Percentiles rank a stretch among this genome's conserved stretches.
phyloP scores from a whole-genome alignment of 2,329 filamentous ascomycete species.

The Paramyrothecium sp. region DNA sequence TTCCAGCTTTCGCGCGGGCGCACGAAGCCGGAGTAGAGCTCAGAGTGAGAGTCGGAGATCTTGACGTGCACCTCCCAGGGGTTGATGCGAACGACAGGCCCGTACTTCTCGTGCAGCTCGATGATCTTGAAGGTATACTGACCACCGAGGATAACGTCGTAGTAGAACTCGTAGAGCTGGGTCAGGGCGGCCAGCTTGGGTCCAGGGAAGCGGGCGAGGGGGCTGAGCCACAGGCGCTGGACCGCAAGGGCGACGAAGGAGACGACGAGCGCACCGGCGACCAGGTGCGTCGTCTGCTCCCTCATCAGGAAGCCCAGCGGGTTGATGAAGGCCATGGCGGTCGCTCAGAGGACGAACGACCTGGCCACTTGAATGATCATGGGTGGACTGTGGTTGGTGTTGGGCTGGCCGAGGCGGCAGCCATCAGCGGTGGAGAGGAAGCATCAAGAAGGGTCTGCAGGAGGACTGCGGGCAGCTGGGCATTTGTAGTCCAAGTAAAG shows the following conservation, averaged over 20 bases:
- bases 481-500: neutral
- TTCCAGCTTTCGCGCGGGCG: conserved; percentile 29
- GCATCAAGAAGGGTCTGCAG: neutral
- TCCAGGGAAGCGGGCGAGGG: conserved; percentile 35
- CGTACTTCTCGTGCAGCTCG: conserved; percentile 40
- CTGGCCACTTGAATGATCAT: conserved; percentile 6
- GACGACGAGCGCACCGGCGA: conserved; percentile 22
- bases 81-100: conserved; percentile 37
- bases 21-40: conserved; percentile 31
- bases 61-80: conserved; percentile 38
- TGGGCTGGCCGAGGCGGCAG: neutral
- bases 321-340: conserved; percentile 21
- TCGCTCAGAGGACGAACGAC: conserved; percentile 21
- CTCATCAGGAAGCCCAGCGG: conserved; percentile 18
- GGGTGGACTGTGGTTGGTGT: neutral
- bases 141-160: conserved; percentile 38
- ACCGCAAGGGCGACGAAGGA: conserved; percentile 26
- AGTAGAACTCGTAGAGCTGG: conserved; percentile 40
- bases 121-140: conserved; percentile 40
- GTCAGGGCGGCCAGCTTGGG: conserved; percentile 37
- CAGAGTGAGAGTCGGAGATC: conserved; percentile 36
- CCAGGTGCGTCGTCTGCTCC: conserved; percentile 20
- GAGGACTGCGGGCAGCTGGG: neutral
- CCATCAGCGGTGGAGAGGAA: neutral
- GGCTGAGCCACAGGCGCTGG: conserved; percentile 33